phyloP scores from a whole-genome alignment of 2,329 filamentous ascomycete species.

The Fulvia fulva region DNA sequence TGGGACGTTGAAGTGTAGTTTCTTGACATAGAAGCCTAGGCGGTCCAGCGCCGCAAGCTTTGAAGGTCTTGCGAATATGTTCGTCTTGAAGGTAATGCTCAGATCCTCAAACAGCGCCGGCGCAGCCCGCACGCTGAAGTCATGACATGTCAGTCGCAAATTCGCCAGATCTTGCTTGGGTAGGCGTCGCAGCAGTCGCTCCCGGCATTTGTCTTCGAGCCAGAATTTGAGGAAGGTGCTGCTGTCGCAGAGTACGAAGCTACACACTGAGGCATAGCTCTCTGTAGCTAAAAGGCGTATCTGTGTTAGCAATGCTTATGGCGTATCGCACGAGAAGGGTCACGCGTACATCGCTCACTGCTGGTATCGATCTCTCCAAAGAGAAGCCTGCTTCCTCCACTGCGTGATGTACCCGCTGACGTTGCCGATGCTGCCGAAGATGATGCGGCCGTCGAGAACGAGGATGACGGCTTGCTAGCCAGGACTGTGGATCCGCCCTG shows the following conservation, averaged over 20 bases:
- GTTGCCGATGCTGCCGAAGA: conserved; percentile 32
- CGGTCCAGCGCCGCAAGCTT: conserved; percentile 70
- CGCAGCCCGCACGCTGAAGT: conserved; percentile 67
- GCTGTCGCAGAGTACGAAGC: conserved; percentile 47
- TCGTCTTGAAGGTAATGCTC: conserved; percentile 66
- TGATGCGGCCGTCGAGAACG: conserved; percentile 30
- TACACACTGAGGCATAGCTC: conserved; percentile 47
- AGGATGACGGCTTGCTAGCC: conserved; percentile 32
- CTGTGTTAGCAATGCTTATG: conserved; percentile 17
- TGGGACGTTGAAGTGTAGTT: conserved; percentile 71
- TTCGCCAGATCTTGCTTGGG: conserved; percentile 41
- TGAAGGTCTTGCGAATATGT: conserved; percentile 69
- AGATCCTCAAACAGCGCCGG: conserved; percentile 66
- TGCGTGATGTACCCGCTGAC: conserved; percentile 33
- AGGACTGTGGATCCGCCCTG: conserved; percentile 27
- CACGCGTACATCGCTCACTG: conserved; percentile 36
- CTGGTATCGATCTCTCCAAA: conserved; percentile 50
- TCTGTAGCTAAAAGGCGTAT: conserved; percentile 36
- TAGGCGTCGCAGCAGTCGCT: conserved; percentile 41
- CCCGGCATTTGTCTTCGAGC: conserved; percentile 46
- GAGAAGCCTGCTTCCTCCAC: conserved; percentile 38
- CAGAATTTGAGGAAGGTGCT: conserved; percentile 49
- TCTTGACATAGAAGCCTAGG: conserved; percentile 74
- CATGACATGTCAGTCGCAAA: conserved; percentile 64
- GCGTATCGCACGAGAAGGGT: neutral